Base-by-base conservation (phyloP, 495 filamentous ascomycete species). In the Pseudevernia furfuracea region DNA sequence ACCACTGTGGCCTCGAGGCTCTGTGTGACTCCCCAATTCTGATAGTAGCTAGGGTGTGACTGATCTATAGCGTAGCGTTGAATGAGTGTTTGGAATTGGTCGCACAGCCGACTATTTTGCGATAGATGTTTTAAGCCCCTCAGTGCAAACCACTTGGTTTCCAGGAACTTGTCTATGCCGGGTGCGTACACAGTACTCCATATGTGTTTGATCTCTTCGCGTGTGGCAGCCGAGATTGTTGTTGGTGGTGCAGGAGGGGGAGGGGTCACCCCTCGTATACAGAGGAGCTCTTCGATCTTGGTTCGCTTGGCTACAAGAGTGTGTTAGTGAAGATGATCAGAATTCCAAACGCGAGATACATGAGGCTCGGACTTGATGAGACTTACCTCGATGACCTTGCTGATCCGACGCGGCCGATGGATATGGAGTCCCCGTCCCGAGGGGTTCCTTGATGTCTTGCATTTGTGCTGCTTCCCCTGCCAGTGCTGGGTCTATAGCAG, bases 71-170 rank as follows among this genome's bases (percentile, higher is more conserved):
- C 57, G 43, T 79, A 77, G 59, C 73, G 75, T 32, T 76, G 72
- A 61, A 88, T 78, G 63, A 90, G 82, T 25, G 83, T 80, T 30
- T 79, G 79, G 65, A 90, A 83, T 56, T 86, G 82, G 56, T 84
- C 81, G 71, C 86, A 81, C 21, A 90, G 76, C 38, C 80, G 76
- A 38, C 75, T 73, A 66, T 88, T 85, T 34, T 78, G 80, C 74
- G 84, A 74, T 9, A 93, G 74, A 37, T 81, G 70, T 10, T 72
- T 69, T 7, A 81, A 67, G 43, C 75, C 84, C 71, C 75, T 81
- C 71, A 75, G 80, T 60, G 80, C 75, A 72, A 88, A 96, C 91
- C 91, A 96, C 38, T 80, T 80, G n/a, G 90, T 88, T 68, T 96
- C 92, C 61, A 96, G 82, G 65, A 96, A 87, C 61, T 83, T 84